Evolutionary conservation across 805 yeast genomes (phyloP).

Genomic region (Candida qinlingensis): DNA sequence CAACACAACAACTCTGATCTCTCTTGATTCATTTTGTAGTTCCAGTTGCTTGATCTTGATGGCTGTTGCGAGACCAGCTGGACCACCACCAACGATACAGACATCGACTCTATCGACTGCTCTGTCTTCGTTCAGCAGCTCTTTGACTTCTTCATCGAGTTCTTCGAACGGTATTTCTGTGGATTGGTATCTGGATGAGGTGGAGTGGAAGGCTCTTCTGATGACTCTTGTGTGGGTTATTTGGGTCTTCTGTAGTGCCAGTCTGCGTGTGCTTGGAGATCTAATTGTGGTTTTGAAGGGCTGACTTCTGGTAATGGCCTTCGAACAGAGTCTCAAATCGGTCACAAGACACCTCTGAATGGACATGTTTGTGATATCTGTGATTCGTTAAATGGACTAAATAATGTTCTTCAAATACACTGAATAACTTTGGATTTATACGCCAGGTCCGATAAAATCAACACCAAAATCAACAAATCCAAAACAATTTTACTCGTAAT

Average conservation of each 20-base stretch:
- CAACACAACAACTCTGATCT: slow-evolving; percentile 77
- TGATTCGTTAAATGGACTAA: no score
- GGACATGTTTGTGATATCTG: slow-evolving; percentile 1
- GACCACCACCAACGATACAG: slow-evolving; percentile 96
- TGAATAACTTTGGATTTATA: no score
- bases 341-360: slow-evolving; percentile 4
- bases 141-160: slow-evolving; percentile 40
- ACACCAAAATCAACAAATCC: neutral
- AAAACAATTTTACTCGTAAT: neutral
- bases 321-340: slow-evolving; percentile 10
- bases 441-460: neutral
- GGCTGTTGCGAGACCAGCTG: slow-evolving; percentile 95
- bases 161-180: slow-evolving; percentile 24
- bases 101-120: slow-evolving; percentile 88
- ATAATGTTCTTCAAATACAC: no score
- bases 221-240: neutral
- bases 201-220: neutral
- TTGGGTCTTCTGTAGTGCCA: neutral
- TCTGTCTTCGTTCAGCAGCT: slow-evolving; percentile 53
- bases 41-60: slow-evolving; percentile 84
- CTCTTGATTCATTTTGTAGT: slow-evolving; percentile 53
- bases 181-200: slow-evolving; percentile 9
- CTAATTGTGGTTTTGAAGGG: neutral
- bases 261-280: neutral
- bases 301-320: neutral